Base-by-base conservation (phyloP, 345 rosid genomes). In the Pelargonium nanum region DNA sequence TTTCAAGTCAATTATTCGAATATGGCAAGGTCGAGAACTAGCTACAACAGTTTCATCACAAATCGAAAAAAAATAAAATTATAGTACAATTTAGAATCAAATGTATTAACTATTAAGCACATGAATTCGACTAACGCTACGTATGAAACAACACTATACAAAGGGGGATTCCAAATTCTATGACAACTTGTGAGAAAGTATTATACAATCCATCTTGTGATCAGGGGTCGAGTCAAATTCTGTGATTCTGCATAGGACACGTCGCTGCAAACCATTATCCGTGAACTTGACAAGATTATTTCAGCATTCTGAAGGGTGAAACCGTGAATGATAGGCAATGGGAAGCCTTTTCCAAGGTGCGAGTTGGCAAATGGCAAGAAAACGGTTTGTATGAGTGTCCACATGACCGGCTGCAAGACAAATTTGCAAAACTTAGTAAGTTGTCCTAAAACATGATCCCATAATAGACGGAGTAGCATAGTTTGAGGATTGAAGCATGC, bases 321-420 rank as follows among this genome's bases (percentile, higher is more conserved):
- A 60, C 93, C 93, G 17, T 78, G 93, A 71, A 92, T 78, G 77
- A 87, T 87, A 12, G 96, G 98, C 72, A 87, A 75, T 7, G 98
- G 93, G 66, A 87, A 87, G 30, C 98, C 95, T 44, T 77, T 81
- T 59, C 72, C 82, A 3, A 89, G 84, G 69, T 82, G 87, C n/a
- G 81, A 64, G 16, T 92, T 92, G 24, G 75, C 93, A 19, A 80
- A 77, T 5, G 98, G 98, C 74, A 92, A 69, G 72, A 82, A 85
- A 56, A 85, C 88, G 0, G 98, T 92, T 74, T 89, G 83, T 26
- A 87, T 86, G 48, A 83, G 70, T 19, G 96, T 87, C 98, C 95
- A 84, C 70, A 92, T 79, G 24, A 92, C 78, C 4, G 99, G 99
- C 99, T 93, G 91, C 68, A 80, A 57, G 44, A 69, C 55, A n/a